A percentile compares a stretch with the other conserved stretches of the same genome.
These are phyloP conservation scores for Pseudozyma tsukubaensis DNA, from an alignment of 1,284 basidiomycete genomes.

Conservation along the genomic window DNA sequence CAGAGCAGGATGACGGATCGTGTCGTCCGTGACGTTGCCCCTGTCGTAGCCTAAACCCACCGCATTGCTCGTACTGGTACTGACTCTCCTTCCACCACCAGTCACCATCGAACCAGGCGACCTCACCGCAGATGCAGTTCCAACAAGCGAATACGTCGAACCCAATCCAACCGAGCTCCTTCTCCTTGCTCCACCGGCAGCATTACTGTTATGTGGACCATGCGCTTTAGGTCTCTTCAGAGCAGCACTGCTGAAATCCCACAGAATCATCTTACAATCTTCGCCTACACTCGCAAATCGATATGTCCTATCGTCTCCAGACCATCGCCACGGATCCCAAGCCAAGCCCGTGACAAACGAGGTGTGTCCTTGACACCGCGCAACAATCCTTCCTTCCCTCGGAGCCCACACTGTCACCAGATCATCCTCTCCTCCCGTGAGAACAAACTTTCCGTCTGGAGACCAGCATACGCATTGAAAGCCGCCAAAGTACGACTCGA, in stretches of 20 bases:
- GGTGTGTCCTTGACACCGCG: constrained; percentile 94
- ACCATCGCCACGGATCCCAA: constrained; percentile 80
- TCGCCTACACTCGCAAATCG: constrained; percentile 64
- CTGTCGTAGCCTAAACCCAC: constrained; percentile 3
- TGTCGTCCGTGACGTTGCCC: constrained; percentile 60
- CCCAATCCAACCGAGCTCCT: constrained; percentile 35
- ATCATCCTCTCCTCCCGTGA: constrained; percentile 92
- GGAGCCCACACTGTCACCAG: constrained; percentile 76
- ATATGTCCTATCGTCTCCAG: constrained; percentile 71
- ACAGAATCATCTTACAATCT: constrained; percentile 63
- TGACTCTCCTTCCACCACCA: constrained; percentile 22
- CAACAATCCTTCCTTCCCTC: constrained; percentile 75
- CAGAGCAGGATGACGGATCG: constrained; percentile 84
- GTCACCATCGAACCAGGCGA: constrained; percentile 20
- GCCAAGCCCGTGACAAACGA: constrained; percentile 89
- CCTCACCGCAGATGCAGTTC: constrained; percentile 5
- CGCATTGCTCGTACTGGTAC: neutral
- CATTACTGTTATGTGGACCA: constrained; percentile 25
- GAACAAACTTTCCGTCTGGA: constrained; percentile 89
- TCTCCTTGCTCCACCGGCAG: neutral
- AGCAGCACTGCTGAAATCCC: constrained; percentile 61
- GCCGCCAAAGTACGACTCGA: constrained; percentile 64
- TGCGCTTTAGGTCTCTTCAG: constrained; percentile 54
- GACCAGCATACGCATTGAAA: constrained; percentile 91
- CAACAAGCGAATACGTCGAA: constrained; percentile 44